Evolutionary conservation across 2,329 filamentous ascomycete genomes (phyloP).

Genomic region (Triangularia setosa): DNA sequence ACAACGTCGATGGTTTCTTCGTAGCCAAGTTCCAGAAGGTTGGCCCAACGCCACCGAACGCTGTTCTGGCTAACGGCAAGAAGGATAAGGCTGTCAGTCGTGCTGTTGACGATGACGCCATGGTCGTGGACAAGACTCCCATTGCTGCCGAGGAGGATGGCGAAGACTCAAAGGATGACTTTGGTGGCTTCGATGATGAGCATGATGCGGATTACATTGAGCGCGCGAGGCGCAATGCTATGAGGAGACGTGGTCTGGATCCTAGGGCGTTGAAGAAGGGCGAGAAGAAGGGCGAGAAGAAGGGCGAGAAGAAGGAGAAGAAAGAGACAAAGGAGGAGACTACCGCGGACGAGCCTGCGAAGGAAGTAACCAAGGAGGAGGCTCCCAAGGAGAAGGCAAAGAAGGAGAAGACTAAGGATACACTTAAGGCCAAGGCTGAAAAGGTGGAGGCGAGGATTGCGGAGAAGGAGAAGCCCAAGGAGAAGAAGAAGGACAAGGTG

Average conservation of each 20-base stretch:
- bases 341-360: conserved; percentile 16
- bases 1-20: conserved; percentile 97
- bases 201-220: conserved; percentile 69
- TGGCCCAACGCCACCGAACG: conserved; percentile 66
- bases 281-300: conserved; percentile 30
- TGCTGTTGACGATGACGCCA: conserved; percentile 33
- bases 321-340: conserved; percentile 12
- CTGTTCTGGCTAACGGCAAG: conserved; percentile 34
- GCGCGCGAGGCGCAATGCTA: conserved; percentile 66
- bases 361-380: neutral
- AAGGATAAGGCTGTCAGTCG: conserved; percentile 23
- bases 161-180: conserved; percentile 46
- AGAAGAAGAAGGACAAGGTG: conserved; percentile 15
- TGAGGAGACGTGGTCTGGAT: conserved; percentile 71
- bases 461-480: conserved; percentile 16
- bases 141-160: conserved; percentile 48
- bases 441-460: conserved; percentile 2
- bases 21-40: conserved; percentile 97
- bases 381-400: conserved; percentile 25
- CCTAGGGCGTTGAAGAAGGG: conserved; percentile 54
- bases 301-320: conserved; percentile 26
- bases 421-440: conserved; percentile 11
- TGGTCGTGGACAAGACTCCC: conserved; percentile 65
- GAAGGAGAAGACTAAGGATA: conserved; percentile 11
- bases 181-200: conserved; percentile 71